These are phyloP conservation scores for Cicer yamashitae DNA, from an alignment of 306 rosid species.

Conservation along the genomic window DNA sequence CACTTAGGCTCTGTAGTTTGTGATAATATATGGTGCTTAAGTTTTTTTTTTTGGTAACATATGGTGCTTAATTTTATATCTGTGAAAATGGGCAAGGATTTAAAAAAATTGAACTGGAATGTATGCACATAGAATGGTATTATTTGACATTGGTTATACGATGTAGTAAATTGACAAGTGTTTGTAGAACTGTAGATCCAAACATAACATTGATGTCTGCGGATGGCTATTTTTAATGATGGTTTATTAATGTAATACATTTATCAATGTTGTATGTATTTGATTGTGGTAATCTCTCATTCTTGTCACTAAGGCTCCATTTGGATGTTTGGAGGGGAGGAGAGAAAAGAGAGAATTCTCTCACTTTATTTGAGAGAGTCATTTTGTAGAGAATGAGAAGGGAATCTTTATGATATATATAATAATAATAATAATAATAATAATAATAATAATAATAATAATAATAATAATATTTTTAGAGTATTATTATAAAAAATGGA, in stretches of 20 bases:
- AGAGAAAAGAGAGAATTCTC: too few species aligned
- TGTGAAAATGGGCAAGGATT: background rate
- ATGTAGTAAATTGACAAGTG: slow-evolving; percentile 6
- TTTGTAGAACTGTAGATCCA: background rate
- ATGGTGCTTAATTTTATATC: background rate
- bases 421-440: too few species aligned
- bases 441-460: too few species aligned
- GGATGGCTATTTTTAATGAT: slow-evolving; percentile 11
- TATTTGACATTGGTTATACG: background rate
- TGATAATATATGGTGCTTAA: background rate
- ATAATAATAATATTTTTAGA: too few species aligned
- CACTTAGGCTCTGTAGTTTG: slow-evolving; percentile 2
- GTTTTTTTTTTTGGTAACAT: background rate
- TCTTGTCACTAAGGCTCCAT: background rate
- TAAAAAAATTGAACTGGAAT: background rate
- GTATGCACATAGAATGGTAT: slow-evolving; percentile 3
- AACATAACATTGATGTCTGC: slow-evolving; percentile 6
- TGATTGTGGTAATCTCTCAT: background rate
- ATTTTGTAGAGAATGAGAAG: too few species aligned
- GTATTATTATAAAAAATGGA: too few species aligned
- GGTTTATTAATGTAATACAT: slow-evolving; percentile 21
- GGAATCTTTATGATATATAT: too few species aligned
- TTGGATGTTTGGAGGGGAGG: too few species aligned
- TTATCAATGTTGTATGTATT: background rate
- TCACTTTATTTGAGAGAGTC: too few species aligned